These are phyloP conservation scores for Globisporangium solare DNA, from an alignment of 352 stramenopile species.

Conservation along the genomic window DNA sequence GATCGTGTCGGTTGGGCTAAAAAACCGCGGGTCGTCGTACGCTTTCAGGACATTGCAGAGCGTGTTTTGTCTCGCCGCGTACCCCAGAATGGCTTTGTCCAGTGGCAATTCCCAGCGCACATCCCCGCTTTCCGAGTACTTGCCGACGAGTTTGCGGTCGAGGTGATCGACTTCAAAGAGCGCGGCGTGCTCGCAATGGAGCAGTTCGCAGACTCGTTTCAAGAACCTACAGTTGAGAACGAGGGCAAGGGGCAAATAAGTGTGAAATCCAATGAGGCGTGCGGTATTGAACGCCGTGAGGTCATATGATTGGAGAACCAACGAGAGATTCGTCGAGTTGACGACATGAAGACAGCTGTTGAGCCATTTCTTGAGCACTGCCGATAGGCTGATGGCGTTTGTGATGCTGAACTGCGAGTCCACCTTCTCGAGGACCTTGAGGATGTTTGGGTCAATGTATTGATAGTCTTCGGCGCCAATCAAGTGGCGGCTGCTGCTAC, in stretches of 20 bases:
- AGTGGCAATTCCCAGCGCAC: conserved; percentile 59
- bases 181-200: conserved; percentile 70
- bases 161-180: conserved; percentile 57
- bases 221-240: conserved; percentile 21
- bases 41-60: conserved; percentile 59
- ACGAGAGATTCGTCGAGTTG: conserved; percentile 39
- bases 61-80: conserved; percentile 41
- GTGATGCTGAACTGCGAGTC: conserved; percentile 85
- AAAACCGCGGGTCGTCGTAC: conserved; percentile 73
- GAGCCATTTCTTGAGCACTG: conserved; percentile 72
- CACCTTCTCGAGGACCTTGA: conserved; percentile 80
- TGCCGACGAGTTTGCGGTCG: conserved; percentile 26
- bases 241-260: too few species aligned
- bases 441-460: conserved; percentile 76
- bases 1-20: conserved; percentile 70
- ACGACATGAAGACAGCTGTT: conserved; percentile 60
- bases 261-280: too few species aligned
- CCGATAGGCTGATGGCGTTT: conserved; percentile 62
- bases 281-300: too few species aligned
- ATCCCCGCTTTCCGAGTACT: conserved; percentile 34
- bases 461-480: conserved; percentile 44
- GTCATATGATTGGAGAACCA: conserved; percentile 30
- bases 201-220: conserved; percentile 45
- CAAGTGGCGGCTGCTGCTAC: conserved; percentile 19
- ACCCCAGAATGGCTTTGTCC: conserved; percentile 66